Evolutionary conservation across 345 rosid genomes (phyloP).

Genomic region (Hibiscus mutabilis): DNA sequence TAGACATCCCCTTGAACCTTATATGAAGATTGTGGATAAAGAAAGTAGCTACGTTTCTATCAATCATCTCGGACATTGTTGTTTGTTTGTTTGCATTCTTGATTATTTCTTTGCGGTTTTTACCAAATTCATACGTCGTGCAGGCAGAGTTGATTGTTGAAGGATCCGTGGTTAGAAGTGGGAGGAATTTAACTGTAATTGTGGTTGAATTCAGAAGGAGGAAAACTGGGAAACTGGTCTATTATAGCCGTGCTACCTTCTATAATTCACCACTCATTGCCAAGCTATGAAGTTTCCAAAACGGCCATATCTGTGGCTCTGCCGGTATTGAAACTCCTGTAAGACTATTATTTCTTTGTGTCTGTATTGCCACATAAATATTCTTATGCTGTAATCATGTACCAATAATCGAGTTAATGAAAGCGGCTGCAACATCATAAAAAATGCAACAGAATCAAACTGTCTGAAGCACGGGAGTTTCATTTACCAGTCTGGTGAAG

Average conservation of each 20-base stretch:
- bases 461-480: not conserved
- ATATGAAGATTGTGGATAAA: too few species aligned
- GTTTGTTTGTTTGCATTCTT: too few species aligned
- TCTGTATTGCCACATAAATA: not conserved
- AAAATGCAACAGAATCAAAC: not conserved
- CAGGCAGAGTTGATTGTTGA: not conserved
- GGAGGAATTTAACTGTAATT: not conserved
- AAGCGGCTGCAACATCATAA: not conserved
- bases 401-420: not conserved
- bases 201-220: not conserved
- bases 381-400: not conserved
- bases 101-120: not conserved
- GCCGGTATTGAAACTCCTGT: not conserved
- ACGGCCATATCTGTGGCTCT: not conserved
- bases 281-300: not conserved
- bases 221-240: not conserved
- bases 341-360: not conserved
- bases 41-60: too few species aligned
- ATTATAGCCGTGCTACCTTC: not conserved
- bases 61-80: too few species aligned
- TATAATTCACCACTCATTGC: not conserved
- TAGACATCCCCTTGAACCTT: too few species aligned
- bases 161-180: not conserved
- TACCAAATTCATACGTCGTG: not conserved
- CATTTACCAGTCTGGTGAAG: not conserved